Evolutionary conservation across 192 early-diverging fungal genomes (phyloP), one percentile per base, ranked within the genome.

Genomic region (Chytriomyces sp.): DNA sequence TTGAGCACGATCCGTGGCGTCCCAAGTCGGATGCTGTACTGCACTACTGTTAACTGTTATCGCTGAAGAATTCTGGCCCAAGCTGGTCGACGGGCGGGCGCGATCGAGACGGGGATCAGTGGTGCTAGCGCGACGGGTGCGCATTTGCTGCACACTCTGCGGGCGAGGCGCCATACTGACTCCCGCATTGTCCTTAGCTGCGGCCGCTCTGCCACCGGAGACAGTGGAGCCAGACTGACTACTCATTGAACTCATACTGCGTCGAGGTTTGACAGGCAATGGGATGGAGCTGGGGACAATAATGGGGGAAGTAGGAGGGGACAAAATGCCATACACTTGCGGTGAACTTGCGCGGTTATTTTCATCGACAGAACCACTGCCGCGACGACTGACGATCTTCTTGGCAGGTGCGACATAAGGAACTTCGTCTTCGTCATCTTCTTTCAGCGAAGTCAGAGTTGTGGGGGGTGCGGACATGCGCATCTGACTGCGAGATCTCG

Each of bases 1-100:
- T 10, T 36, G 37, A 17, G 30, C 37, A 1, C 59, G 72, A 53
- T 73, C 72, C 19, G 26, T 62, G 19, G 44, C 55, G 58, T 72
- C 70, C 70, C 70, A 72, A 6, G 59, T 64, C n/a, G 72, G 72
- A 28, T 73, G 72, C 25, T 36, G 32, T 8, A 37, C 52, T n/a
- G 34, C 53, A 3, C 7, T 14, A 31, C 26, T 55, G 7, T 49
- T 8, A 25, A 8, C 8, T 14, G 44, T 1, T n/a, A n/a, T n/a
- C 44, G 12, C 14, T 22, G 44, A 49, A 12, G 44, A 49, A 22
- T 49, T 1, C 44, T 22, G 14, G 44, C 44, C 44, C 44, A 49
- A n/a, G 60, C 60, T 62, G 14, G 44, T 49, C 44, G 44, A 49
- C 22, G 44, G 14, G 14, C 38, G 60, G 0, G 39, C 22, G 7